Base-by-base conservation (phyloP, 2,329 filamentous ascomycete genomes). In the Simplicillium aogashimaense region DNA sequence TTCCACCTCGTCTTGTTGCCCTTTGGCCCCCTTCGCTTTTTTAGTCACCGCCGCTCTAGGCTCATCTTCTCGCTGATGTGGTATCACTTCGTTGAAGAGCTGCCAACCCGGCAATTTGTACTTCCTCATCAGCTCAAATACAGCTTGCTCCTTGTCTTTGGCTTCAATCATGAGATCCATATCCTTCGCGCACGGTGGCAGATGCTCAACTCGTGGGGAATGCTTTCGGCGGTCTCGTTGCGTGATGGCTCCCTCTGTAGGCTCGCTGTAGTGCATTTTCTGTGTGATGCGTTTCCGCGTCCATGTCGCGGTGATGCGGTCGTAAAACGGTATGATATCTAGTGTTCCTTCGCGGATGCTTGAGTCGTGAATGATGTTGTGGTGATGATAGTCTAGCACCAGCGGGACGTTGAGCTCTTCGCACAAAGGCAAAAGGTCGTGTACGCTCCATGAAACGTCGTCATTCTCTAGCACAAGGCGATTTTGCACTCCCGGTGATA, bases 91-190 rank as follows among this genome's bases (percentile, higher is more conserved):
- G 49, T 83, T 83, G 55, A 94, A 78, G 0, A 63, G 72, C 15
- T 92, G 71, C 62, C 80, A 85, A 0, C 88, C 88, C 0, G 88
- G 86, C 1, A 97, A 69, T 51, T 82, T 88, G 58, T 88, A 94
- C 0, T 72, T 88, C 16, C 83, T 75, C 88, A 95, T 95, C 14
- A 97, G 70, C 47, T 94, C 87, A 52, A 97, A 94, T 0, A 95
- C 87, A 0, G 90, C 88, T 59, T 97, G 90, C 57, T 97, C 90
- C 61, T 97, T 97, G 55, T 95, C 90, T 58, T 97, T 97, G 36
- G 90, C 90, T 64, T 97, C 90, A 44, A 97, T 95, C 90, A 97
- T 97, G n/a, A 97, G 69, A 54, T 95, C 90, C 83, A 94, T 92
- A 28, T 83, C 80, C 1, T 76, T 66, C 4, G 80, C 71, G 52